Conservation (phyloP, 2,329 filamentous ascomycete genomes). For the Stachybotrys echinatus region DNA sequence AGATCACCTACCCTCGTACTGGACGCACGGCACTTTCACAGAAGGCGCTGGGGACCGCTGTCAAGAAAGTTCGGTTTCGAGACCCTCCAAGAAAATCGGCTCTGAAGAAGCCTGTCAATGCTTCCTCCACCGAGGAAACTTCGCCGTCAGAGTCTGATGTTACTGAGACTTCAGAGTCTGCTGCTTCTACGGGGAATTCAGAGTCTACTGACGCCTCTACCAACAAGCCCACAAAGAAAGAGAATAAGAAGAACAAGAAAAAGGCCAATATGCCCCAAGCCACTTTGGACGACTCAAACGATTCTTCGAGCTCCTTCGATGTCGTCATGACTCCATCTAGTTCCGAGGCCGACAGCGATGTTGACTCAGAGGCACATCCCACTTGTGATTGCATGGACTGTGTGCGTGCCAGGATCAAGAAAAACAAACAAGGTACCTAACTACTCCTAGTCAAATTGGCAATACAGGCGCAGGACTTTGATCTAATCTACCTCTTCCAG, state of each 20-base stretch:
- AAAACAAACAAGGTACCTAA: slow-evolving; percentile 9
- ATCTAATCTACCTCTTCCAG: neutral
- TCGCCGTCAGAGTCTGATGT: slow-evolving; percentile 14
- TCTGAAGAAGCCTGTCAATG: slow-evolving; percentile 24
- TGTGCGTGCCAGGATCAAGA: slow-evolving; percentile 7
- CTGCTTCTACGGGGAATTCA: slow-evolving; percentile 9
- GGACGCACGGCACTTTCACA: slow-evolving; percentile 7
- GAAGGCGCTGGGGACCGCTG: slow-evolving; percentile 7
- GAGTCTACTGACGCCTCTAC: slow-evolving; percentile 13
- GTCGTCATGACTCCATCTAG: neutral
- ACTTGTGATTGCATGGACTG: slow-evolving; percentile 20
- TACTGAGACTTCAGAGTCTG: slow-evolving; percentile 12
- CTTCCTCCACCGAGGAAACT: slow-evolving; percentile 13
- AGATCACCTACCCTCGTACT: slow-evolving; percentile 42
- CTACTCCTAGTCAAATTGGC: neutral
- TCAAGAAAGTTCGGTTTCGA: slow-evolving; percentile 41
- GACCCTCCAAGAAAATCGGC: slow-evolving; percentile 27
- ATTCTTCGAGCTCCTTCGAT: neutral
- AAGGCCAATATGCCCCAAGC: slow-evolving; percentile 10
- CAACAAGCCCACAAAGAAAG: slow-evolving; percentile 1
- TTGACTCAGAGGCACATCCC: slow-evolving; percentile 27
- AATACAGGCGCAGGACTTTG: neutral
- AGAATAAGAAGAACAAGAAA: slow-evolving; percentile 11
- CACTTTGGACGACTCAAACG: neutral
- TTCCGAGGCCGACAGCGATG: slow-evolving; percentile 16